Evolutionary conservation across 805 yeast species (phyloP).

Genomic region (Debaryomyces hansenii): DNA sequence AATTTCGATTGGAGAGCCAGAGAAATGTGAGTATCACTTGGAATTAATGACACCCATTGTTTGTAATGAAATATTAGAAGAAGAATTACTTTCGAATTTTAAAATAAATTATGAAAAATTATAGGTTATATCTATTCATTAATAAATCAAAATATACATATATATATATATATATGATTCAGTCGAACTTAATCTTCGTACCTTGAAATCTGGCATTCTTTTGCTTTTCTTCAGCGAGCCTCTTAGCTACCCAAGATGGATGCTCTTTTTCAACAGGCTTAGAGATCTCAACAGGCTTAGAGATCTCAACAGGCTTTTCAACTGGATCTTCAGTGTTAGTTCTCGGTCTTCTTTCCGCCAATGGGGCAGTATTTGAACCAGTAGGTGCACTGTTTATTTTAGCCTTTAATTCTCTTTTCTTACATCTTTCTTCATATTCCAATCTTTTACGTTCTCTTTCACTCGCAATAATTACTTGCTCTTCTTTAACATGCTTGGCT

Average conservation of each 20-base stretch:
- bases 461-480: constrained; percentile 51
- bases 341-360: constrained; percentile 33
- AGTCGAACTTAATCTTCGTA: constrained; percentile 78
- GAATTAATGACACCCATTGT: constrained; percentile 47
- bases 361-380: constrained; percentile 40
- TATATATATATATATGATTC: constrained; percentile 4
- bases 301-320: not conserved
- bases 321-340: constrained; percentile 4
- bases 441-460: constrained; percentile 59
- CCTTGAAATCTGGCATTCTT: constrained; percentile 74
- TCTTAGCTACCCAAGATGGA: constrained; percentile 98
- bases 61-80: constrained; percentile 35
- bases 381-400: constrained; percentile 21
- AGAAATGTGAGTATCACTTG: constrained; percentile 77
- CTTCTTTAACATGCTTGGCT: constrained; percentile 82
- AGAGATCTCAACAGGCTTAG: constrained; percentile 15
- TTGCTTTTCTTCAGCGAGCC: constrained; percentile 63
- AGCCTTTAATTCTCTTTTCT: constrained; percentile 61
- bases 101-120: constrained; percentile 24
- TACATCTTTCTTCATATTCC: constrained; percentile 73
- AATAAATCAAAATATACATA: not conserved
- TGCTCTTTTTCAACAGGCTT: constrained; percentile 48
- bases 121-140: constrained; percentile 6
- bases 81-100: constrained; percentile 24
- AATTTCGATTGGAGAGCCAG: constrained; percentile 79